Conservation (phyloP, 306 rosid genomes). For the Glycine tomentella region DNA sequence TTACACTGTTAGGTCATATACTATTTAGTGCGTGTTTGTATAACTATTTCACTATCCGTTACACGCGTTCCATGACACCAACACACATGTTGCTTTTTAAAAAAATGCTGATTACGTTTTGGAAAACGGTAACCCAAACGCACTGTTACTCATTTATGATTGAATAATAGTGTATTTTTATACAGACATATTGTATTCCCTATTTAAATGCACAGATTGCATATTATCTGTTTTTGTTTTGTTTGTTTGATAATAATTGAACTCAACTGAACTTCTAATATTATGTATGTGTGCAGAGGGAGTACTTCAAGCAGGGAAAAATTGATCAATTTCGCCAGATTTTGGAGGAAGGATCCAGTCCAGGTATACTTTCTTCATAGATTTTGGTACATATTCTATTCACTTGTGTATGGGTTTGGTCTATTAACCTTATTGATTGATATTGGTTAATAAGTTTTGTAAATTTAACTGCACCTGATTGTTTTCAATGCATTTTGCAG, state of each 20-base stretch:
- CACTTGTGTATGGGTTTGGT: conserved; percentile 24
- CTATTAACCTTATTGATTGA: conserved; percentile 28
- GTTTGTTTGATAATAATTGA: conserved; percentile 2
- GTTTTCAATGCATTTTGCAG: conserved; percentile 57
- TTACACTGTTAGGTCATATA: background rate
- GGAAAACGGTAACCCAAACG: too few species aligned
- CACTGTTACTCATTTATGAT: background rate
- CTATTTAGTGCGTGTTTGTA: background rate
- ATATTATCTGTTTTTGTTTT: background rate
- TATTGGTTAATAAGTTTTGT: conserved; percentile 19
- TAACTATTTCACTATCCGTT: too few species aligned
- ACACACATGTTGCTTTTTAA: too few species aligned
- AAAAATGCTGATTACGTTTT: too few species aligned
- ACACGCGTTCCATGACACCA: too few species aligned
- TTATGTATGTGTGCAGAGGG: conserved; percentile 69
- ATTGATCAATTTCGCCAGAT: conserved; percentile 91
- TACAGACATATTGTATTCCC: background rate
- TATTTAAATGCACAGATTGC: conserved; percentile 4
- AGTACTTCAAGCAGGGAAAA: conserved; percentile 97
- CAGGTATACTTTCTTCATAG: conserved; percentile 63
- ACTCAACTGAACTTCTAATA: background rate
- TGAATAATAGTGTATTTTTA: background rate
- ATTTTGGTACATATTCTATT: conserved; percentile 18
- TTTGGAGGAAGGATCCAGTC: conserved; percentile 96
- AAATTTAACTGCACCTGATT: conserved; percentile 4